A percentile compares a stretch with the other conserved stretches of the same genome.
phyloP scores from a whole-genome alignment of 2,329 filamentous ascomycete genomes.

The Hymenoscyphus fructigenus region DNA sequence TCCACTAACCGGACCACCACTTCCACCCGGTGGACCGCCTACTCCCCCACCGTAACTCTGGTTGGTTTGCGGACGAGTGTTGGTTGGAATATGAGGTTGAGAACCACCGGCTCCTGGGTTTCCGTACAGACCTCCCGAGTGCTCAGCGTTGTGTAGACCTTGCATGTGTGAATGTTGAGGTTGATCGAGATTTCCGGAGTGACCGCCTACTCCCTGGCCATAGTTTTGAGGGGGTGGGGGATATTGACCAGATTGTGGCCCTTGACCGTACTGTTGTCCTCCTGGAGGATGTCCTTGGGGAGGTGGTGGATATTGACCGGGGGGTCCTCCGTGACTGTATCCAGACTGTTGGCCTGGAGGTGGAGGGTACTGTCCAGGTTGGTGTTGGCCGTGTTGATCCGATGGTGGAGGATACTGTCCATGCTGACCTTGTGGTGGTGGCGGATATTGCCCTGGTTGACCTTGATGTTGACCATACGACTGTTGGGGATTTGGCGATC shows the following conservation, averaged over 20 bases:
- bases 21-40: constrained; percentile 13
- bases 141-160: constrained; percentile 27
- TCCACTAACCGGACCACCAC: not conserved
- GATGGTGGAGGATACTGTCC: constrained; percentile 6
- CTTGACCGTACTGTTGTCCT: constrained; percentile 4
- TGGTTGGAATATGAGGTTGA: constrained; percentile 8
- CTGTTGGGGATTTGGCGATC: constrained; percentile 11
- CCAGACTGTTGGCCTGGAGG: constrained; percentile 18
- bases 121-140: constrained; percentile 31
- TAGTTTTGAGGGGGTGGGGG: constrained; percentile 19
- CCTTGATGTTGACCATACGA: constrained; percentile 11
- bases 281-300: constrained; percentile 22
- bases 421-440: not conserved
- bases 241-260: constrained; percentile 19
- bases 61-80: constrained; percentile 3
- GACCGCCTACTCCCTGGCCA: constrained; percentile 3
- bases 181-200: constrained; percentile 24
- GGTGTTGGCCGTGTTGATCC: not conserved
- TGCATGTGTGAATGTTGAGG: constrained; percentile 29
- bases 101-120: constrained; percentile 17
- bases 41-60: constrained; percentile 17
- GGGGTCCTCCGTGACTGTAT: constrained; percentile 15
- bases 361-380: constrained; percentile 3
- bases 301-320: constrained; percentile 12
- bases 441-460: constrained; percentile 2